A percentile compares a stretch with the other conserved stretches of the same genome.
These are phyloP conservation scores for Saccharomycopsis crataegensis DNA, from an alignment of 1,139 yeast species.

Conservation along the genomic window DNA sequence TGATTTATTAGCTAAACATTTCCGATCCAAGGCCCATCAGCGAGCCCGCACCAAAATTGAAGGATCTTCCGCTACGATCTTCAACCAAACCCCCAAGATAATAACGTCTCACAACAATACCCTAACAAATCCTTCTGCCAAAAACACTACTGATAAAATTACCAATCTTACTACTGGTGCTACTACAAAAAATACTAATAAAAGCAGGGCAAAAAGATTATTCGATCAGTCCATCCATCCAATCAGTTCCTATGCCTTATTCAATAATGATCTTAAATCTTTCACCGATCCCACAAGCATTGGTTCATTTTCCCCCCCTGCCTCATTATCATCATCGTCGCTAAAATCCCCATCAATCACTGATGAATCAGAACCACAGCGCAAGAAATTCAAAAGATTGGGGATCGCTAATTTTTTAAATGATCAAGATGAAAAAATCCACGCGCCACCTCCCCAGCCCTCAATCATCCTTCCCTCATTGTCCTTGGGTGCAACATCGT, in stretches of 20 bases:
- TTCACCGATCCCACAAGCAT: too few species aligned
- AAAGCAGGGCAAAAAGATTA: too few species aligned
- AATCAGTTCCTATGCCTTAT: too few species aligned
- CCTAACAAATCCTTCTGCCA: too few species aligned
- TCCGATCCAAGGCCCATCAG: constrained; percentile 17
- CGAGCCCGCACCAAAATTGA: constrained; percentile 4
- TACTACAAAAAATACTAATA: too few species aligned
- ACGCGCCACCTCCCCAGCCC: constrained; percentile 14
- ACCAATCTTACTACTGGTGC: too few species aligned
- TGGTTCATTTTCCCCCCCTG: too few species aligned
- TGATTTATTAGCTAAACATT: constrained; percentile 18
- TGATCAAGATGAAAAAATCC: constrained; percentile 2
- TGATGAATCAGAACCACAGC: neutral
- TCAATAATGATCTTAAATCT: too few species aligned
- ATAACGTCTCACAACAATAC: too few species aligned
- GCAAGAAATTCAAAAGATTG: constrained; percentile 3
- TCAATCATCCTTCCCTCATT: constrained; percentile 1
- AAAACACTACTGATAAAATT: too few species aligned
- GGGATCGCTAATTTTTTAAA: constrained; percentile 1
- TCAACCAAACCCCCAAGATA: neutral
- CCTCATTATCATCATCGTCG: neutral
- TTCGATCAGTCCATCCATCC: too few species aligned
- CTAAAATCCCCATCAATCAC: neutral
- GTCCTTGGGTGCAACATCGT: neutral
- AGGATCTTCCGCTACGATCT: neutral